Evolutionary conservation across 2,329 filamentous ascomycete genomes (phyloP).

Genomic region (Fusarium verrucosum): DNA sequence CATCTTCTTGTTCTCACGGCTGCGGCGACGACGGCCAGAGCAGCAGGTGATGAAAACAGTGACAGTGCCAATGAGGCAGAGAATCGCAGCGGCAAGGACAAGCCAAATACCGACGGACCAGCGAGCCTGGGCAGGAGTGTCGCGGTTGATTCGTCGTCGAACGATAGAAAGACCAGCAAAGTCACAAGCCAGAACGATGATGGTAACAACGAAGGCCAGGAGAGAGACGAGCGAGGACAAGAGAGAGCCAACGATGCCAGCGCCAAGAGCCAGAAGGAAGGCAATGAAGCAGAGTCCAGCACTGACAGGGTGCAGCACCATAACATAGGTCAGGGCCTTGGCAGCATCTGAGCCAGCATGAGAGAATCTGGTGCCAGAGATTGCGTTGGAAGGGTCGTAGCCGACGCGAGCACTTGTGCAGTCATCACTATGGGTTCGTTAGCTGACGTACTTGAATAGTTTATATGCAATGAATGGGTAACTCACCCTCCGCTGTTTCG

Average conservation of each 20-base stretch:
- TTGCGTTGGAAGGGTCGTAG: constrained; percentile 62
- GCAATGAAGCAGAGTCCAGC: constrained; percentile 66
- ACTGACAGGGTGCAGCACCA: constrained; percentile 71
- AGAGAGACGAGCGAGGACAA: constrained; percentile 60
- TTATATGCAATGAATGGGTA: neutral
- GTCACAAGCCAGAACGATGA: constrained; percentile 63
- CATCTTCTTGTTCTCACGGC: constrained; percentile 43
- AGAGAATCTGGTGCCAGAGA: constrained; percentile 55
- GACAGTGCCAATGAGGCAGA: constrained; percentile 63
- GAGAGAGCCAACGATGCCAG: constrained; percentile 63
- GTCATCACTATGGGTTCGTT: constrained; percentile 48
- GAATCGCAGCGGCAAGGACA: constrained; percentile 63
- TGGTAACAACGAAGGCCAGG: constrained; percentile 60
- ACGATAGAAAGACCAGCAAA: constrained; percentile 67
- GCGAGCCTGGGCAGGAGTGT: constrained; percentile 53
- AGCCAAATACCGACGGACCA: constrained; percentile 69
- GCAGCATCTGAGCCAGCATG: constrained; percentile 55
- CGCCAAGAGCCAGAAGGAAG: constrained; percentile 63
- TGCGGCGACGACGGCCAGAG: constrained; percentile 55
- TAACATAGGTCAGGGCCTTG: constrained; percentile 63
- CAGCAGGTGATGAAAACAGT: constrained; percentile 71
- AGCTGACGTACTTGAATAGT: constrained; percentile 1
- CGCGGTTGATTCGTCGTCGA: constrained; percentile 62
- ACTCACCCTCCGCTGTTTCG: constrained; percentile 42
- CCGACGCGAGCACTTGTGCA: constrained; percentile 63